Evolutionary conservation across 2,329 filamentous ascomycete species (phyloP), one percentile per base, ranked within the genome.

Genomic region (Pestalotiopsis sp.): DNA sequence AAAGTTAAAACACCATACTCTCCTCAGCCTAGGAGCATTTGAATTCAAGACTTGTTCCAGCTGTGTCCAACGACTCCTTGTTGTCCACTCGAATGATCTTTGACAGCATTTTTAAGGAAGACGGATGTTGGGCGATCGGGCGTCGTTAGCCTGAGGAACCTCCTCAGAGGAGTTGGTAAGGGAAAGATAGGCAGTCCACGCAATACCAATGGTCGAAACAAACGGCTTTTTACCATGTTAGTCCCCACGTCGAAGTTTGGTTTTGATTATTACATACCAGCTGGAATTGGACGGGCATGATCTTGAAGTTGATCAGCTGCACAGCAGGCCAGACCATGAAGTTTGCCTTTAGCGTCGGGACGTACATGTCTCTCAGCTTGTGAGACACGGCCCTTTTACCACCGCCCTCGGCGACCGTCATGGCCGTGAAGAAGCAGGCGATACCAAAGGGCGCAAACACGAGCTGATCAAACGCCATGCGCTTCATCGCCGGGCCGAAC

Each of bases 181-280:
- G 2, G 95, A 98, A 12, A 99, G 89, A 80, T 98, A 99, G 23
- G 95, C 95, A 12, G 96, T 98, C 96, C 95, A 98, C 41, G 94
- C 94, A 75, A 98, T 98, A 86, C 95, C 95, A 68, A 99, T 83
- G 9, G 93, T 97, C 17, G 95, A 98, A 9, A 98, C 95, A 78
- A 99, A 98, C 0, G 95, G 95, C 95, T 97, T 75, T 58, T 75
- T 58, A 59, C 45, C 41, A 69, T 67, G 68, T 73, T 31, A 73
- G 66, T 20, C 7, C 36, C 40, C 49, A 14, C 5, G 27, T 57
- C 25, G 52, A 1, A 49, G n/a, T 59, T 9, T 11, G 23, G 14
- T 11, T 36, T 13, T 3, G 27, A 36, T 67, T 13, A 61, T 38
- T 61, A 88, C 94, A 86, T 83, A 98, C 95, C 81, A 99, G 92